Conservation (phyloP, 1,139 yeast genomes). For the Petasospora rhodanensis region DNA sequence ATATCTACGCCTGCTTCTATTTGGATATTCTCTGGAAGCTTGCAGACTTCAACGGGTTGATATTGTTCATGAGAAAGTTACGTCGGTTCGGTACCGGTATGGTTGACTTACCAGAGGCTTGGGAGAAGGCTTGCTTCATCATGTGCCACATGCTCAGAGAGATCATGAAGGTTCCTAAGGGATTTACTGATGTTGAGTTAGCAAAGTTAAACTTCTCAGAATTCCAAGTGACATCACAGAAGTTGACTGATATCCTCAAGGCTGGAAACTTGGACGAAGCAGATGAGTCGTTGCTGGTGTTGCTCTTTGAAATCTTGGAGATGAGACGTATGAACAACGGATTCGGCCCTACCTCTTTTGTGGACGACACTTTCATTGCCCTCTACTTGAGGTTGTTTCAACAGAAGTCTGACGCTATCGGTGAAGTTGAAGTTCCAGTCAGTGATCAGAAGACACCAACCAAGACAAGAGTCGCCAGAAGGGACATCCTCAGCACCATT, state of each 20-base stretch:
- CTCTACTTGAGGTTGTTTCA: constrained; percentile 50
- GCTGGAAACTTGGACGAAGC: background rate
- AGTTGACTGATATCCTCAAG: constrained; percentile 29
- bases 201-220: constrained; percentile 42
- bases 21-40: constrained; percentile 51
- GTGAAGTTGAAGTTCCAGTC: too few species aligned
- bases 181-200: constrained; percentile 51
- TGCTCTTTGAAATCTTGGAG: constrained; percentile 54
- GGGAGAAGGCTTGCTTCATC: constrained; percentile 54
- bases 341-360: constrained; percentile 71
- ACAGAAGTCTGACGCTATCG: too few species aligned
- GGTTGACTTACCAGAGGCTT: constrained; percentile 54
- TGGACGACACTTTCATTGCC: constrained; percentile 71
- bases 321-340: constrained; percentile 74
- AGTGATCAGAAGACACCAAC: too few species aligned
- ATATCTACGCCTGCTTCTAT: constrained; percentile 62
- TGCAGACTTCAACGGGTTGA: constrained; percentile 55
- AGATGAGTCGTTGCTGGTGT: constrained; percentile 31
- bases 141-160: constrained; percentile 48
- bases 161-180: constrained; percentile 40
- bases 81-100: constrained; percentile 75
- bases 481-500: constrained; percentile 34
- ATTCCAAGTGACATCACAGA: constrained; percentile 40
- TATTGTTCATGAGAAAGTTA: constrained; percentile 60
- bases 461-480: constrained; percentile 29